Base-by-base conservation (phyloP, 192 early-diverging fungal species). In the Entomortierella beljakovae region DNA sequence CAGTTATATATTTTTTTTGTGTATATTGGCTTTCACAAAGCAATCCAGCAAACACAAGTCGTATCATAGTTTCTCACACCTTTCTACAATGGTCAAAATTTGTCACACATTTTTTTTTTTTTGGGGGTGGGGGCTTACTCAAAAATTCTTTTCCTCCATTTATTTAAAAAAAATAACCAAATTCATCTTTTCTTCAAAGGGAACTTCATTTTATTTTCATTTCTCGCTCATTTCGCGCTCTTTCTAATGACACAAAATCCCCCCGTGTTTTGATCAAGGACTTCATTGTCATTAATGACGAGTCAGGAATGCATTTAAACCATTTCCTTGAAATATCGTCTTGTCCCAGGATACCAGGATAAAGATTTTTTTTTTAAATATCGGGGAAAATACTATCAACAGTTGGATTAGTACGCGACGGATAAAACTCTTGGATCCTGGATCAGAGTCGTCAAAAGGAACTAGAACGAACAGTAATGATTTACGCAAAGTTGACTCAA, bases 281-380 rank as follows among this genome's bases (percentile, higher is more conserved):
- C 13, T 32, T 66, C 4, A 5, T 7, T 1, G 71, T 74, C 46
- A n/a, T 57, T 11, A 9, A 56, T 10, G 71, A 74, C 51, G 71
- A 74, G 42, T 65, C 64, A 32, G 71, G 64, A 16, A 74, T 74
- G 71, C 56, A 64, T 3, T 40, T 74, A 13, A 64, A 74, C 25
- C 64, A 64, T 28, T 74, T 74, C 25, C 32, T n/a, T 74, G 15
- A 60, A 33, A 22, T 38, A 65, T 32, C 57, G 64, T 16, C 20
- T 74, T 15, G 38, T n/a, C n/a, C n/a, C n/a, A n/a, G n/a, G n/a
- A n/a, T n/a, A n/a, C 7, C 46, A 59, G 20, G 61, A 63, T 6
- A 51, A 20, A 16, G 35, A 51, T 18, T 49, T 38, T 8, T n/a
- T n/a, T n/a, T n/a, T 7, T 46, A 16, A 22, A 53, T 28, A 15